Base-by-base conservation (phyloP, 2,329 filamentous ascomycete species). In the Clarireedia homoeocarpa region DNA sequence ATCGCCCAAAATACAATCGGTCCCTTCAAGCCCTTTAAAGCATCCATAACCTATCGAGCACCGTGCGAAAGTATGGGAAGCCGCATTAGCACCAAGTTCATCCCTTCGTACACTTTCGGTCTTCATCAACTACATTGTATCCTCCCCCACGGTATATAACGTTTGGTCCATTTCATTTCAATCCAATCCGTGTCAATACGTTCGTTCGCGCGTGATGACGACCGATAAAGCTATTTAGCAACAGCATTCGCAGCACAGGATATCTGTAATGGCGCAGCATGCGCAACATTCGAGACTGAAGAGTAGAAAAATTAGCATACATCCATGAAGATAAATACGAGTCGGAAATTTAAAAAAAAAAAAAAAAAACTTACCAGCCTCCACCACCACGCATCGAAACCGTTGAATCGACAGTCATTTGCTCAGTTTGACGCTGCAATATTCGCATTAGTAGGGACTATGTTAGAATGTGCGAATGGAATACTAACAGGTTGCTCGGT, bases 401-500 rank as follows among this genome's bases (percentile, higher is more conserved):
- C 6, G 42, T 24, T 15, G 42, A 24, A 36, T 55, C 53, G 15
- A 47, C 38, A 17, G 3, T 55, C 53, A 55, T 55, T 4, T 47
- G 46, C 17, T 55, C 53, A n/a, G 17, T 36, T 55, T 55, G 53
- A 44, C 53, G 53, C 53, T 55, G 46, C 20, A 17, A 14, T 7
- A 26, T 12, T 42, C 36, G 14, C 17, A 34, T 27, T 46, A 26
- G 6, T 10, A 15, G 9, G 30, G 15, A 2, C 7, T 15, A 9
- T 6, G 12, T 6, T 7, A 12, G 12, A 9, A 36, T 3, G 17
- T 4, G 12, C n/a, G 9, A 20, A 27, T 36, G 46, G 4, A 51
- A 40, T 6, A 55, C 53, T n/a, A 51, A 55, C 53, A 34, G 53
- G 53, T 51, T 55, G 53, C 20, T 55, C 53, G 20, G 53, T 55